Percentiles rank a stretch among this genome's conserved stretches.
Conservation (phyloP, 2,329 filamentous ascomycete genomes). For the Didymella pomorum region DNA sequence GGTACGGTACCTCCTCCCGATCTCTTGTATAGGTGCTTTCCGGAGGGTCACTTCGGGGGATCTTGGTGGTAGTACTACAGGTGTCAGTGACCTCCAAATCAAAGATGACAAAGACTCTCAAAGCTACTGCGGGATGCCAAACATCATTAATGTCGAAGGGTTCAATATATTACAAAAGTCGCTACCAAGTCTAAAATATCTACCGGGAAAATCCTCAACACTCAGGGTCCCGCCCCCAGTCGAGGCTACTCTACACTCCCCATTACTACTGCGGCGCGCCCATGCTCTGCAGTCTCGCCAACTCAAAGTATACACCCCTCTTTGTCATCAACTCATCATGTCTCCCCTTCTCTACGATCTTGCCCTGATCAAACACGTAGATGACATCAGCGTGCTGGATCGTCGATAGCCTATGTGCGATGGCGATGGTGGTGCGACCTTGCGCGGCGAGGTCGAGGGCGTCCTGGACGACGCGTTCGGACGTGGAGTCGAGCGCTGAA, state of each 20-base stretch:
- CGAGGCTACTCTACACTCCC: background rate
- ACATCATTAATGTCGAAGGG: too few species aligned
- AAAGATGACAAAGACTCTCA: too few species aligned
- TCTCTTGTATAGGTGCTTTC: too few species aligned
- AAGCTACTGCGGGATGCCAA: too few species aligned
- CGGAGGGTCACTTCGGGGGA: too few species aligned
- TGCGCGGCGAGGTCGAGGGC: conserved; percentile 83
- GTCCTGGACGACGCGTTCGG: conserved; percentile 79
- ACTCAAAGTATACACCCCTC: conserved; percentile 53
- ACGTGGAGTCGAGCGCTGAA: conserved; percentile 48
- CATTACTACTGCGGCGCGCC: conserved; percentile 41
- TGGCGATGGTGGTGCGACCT: conserved; percentile 91
- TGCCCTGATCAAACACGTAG: conserved; percentile 93
- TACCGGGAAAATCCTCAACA: background rate
- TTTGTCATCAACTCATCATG: conserved; percentile 66
- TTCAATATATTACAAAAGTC: conserved; percentile 7
- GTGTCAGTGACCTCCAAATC: too few species aligned
- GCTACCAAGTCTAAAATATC: conserved; percentile 13
- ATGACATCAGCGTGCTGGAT: conserved; percentile 96
- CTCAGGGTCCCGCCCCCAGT: conserved; percentile 6
- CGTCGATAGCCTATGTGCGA: conserved; percentile 89
- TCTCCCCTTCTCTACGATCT: conserved; percentile 83
- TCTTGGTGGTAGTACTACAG: too few species aligned
- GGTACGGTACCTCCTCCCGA: too few species aligned
- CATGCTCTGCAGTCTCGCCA: conserved; percentile 48